These are phyloP conservation scores for Salix koriyanagi DNA, from an alignment of 345 rosid genomes.

Conservation along the genomic window DNA sequence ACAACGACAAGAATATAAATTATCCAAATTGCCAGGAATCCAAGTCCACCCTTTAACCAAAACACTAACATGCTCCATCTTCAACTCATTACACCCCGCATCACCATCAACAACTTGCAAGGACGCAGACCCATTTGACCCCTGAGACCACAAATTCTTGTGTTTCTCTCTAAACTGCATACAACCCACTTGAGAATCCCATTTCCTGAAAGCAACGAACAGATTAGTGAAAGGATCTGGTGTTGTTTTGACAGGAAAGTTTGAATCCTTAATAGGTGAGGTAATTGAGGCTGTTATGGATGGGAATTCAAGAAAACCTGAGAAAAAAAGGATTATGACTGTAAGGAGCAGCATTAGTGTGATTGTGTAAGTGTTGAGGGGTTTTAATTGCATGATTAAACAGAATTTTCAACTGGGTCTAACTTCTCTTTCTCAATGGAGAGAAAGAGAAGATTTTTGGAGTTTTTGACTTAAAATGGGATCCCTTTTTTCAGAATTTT, in stretches of 20 bases:
- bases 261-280: constrained; percentile 1
- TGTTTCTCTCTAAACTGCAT: constrained; percentile 48
- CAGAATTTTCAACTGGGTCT: neutral
- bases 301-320: constrained; percentile 75
- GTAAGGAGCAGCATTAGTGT: constrained; percentile 61
- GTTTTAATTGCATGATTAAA: constrained; percentile 54
- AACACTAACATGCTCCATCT: constrained; percentile 60
- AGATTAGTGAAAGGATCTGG: constrained; percentile 62
- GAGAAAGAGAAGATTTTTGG: neutral
- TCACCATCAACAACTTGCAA: constrained; percentile 44
- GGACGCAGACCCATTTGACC: constrained; percentile 48
- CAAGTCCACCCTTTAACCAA: constrained; percentile 97
- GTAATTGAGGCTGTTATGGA: constrained; percentile 39
- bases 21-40: constrained; percentile 93
- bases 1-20: constrained; percentile 73
- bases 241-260: neutral
- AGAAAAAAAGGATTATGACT: constrained; percentile 63
- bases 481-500: neutral
- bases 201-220: constrained; percentile 46
- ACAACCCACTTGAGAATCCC: constrained; percentile 89
- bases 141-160: constrained; percentile 22
- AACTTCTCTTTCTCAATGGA: neutral
- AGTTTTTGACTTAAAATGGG: neutral
- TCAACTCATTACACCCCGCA: constrained; percentile 45
- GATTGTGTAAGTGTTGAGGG: constrained; percentile 44